Percentiles rank a stretch among this genome's conserved stretches.
These are phyloP conservation scores for Cymbidium sinense DNA, from an alignment of 106 monocot genomes.

Conservation along the genomic window DNA sequence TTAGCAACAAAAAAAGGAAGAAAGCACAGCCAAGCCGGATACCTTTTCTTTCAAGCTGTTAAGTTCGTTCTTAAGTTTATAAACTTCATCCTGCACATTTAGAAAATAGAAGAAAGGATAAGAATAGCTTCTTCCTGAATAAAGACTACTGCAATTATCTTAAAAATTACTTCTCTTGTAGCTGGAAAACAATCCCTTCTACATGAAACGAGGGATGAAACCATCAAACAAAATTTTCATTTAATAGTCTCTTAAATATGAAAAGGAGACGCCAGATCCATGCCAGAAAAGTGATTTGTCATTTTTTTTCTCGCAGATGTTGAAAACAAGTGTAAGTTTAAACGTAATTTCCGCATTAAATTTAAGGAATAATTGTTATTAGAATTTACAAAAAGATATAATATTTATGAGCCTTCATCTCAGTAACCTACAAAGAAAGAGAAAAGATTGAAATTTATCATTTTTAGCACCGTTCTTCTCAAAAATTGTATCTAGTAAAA, in stretches of 20 bases:
- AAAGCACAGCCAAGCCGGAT: neutral
- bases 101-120: neutral
- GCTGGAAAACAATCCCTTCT: neutral
- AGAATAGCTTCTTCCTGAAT: neutral
- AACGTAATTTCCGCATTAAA: neutral
- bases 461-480: neutral
- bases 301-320: neutral
- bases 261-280: neutral
- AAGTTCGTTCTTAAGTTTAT: constrained; percentile 32
- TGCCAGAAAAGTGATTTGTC: neutral
- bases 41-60: constrained; percentile 41
- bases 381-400: neutral
- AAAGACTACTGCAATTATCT: neutral
- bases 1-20: neutral
- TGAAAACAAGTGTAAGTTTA: neutral
- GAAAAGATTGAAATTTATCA: neutral
- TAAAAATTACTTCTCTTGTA: neutral
- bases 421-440: neutral
- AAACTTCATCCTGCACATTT: constrained; percentile 42
- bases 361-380: neutral
- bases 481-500: neutral
- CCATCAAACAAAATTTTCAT: neutral
- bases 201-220: neutral
- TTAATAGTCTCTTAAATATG: neutral
- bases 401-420: neutral